Evolutionary conservation across 768 basidiomycete genomes (phyloP).

Genomic region (Suillus subluteus): DNA sequence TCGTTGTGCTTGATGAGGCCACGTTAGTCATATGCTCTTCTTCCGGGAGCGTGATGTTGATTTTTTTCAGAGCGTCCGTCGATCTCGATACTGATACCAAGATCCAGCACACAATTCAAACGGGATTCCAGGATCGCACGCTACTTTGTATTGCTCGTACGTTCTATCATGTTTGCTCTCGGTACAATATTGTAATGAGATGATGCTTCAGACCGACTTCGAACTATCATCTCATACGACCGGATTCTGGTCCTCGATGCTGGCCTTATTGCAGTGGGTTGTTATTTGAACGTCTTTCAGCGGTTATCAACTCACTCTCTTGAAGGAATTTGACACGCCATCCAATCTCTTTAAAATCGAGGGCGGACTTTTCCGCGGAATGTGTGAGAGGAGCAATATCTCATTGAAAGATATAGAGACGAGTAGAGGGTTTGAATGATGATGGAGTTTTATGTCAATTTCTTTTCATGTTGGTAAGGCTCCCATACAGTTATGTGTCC

Average conservation of each 20-base stretch:
- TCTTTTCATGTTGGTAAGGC: not conserved
- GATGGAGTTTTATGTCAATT: not conserved
- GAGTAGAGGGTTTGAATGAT: not conserved
- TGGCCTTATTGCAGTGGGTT: constrained; percentile 56
- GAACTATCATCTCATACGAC: constrained; percentile 65
- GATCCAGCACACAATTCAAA: constrained; percentile 50
- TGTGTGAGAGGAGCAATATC: constrained; percentile 61
- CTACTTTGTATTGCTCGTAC: constrained; percentile 51
- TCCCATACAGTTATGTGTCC: not conserved
- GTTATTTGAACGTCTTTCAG: not conserved
- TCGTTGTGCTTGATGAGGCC: constrained; percentile 53
- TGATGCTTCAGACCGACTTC: constrained; percentile 40
- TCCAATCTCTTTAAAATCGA: constrained; percentile 32
- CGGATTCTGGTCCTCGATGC: constrained; percentile 70
- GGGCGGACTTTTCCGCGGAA: constrained; percentile 58
- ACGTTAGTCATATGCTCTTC: constrained; percentile 18
- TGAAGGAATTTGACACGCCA: constrained; percentile 62
- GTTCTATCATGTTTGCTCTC: constrained; percentile 30
- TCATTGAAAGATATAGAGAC: constrained; percentile 47
- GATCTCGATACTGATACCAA: constrained; percentile 54
- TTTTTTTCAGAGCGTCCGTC: constrained; percentile 32
- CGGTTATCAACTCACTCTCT: not conserved
- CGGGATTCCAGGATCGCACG: constrained; percentile 51
- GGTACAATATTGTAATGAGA: not conserved
- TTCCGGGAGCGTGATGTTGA: constrained; percentile 32